A percentile compares a stretch with the other conserved stretches of the same genome.
These are phyloP conservation scores for Laburnicola sp. DNA, from an alignment of 2,329 filamentous ascomycete genomes.

Conservation along the genomic window DNA sequence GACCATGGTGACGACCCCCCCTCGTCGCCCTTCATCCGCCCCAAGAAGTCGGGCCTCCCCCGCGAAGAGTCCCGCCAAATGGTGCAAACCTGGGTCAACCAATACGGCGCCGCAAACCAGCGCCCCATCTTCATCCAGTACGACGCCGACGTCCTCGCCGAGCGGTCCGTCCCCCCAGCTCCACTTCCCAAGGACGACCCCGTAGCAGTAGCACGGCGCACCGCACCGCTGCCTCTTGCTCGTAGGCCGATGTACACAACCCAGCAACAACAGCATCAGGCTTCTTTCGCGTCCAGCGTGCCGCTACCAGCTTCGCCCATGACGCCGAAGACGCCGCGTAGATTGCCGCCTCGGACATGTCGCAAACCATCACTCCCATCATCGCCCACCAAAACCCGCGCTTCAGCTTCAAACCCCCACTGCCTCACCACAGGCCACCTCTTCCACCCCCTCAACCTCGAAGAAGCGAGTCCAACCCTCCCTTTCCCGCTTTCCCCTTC, in stretches of 20 bases:
- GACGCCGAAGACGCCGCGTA: background rate
- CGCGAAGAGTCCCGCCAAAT: slow-evolving; percentile 3
- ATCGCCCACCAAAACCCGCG: too few species aligned
- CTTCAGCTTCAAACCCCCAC: background rate
- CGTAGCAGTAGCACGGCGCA: background rate
- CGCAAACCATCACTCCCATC: too few species aligned
- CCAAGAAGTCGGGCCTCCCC: slow-evolving; percentile 9
- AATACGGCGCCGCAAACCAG: slow-evolving; percentile 20
- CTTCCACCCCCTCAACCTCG: slow-evolving; percentile 23
- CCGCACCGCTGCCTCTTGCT: background rate
- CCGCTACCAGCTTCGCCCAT: background rate
- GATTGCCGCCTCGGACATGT: too few species aligned
- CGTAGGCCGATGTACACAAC: slow-evolving; percentile 1
- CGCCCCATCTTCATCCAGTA: slow-evolving; percentile 21
- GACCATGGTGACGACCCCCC: slow-evolving; percentile 11
- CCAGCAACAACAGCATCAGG: background rate
- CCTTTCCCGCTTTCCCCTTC: background rate
- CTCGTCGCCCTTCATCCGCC: background rate
- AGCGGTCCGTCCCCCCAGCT: slow-evolving; percentile 25
- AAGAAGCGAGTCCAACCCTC: slow-evolving; percentile 2
- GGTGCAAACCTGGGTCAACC: slow-evolving; percentile 23
- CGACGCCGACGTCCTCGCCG: slow-evolving; percentile 24
- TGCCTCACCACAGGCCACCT: slow-evolving; percentile 28
- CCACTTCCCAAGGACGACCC: slow-evolving; percentile 21
- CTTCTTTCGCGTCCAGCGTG: background rate